Evolutionary conservation across 2,329 filamentous ascomycete genomes (phyloP).

Genomic region (Pseudogymnoascus sp.): DNA sequence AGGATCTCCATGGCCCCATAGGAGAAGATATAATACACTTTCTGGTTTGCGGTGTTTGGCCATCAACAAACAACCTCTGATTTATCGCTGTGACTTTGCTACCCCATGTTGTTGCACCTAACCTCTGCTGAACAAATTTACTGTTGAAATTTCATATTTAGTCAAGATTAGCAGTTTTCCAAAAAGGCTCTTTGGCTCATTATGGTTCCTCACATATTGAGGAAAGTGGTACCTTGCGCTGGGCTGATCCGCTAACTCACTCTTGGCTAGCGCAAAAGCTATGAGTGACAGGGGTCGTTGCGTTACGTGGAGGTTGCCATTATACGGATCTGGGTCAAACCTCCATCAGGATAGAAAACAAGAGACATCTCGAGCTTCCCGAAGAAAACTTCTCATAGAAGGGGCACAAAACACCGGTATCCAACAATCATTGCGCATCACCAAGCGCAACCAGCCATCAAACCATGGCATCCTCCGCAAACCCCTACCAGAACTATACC

Average conservation of each 20-base stretch:
- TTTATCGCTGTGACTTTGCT: neutral
- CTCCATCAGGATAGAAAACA: neutral
- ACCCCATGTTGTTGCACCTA: neutral
- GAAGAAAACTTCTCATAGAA: neutral
- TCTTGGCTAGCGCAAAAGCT: neutral
- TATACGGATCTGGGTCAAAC: neutral
- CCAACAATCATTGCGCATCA: neutral
- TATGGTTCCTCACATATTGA: neutral
- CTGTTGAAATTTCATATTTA: neutral
- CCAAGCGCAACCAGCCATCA: neutral
- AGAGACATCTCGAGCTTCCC: neutral
- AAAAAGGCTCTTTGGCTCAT: neutral
- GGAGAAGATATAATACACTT: neutral
- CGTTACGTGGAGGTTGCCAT: conserved; percentile 7
- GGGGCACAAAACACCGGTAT: neutral
- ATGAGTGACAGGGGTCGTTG: conserved; percentile 2
- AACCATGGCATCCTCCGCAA: conserved; percentile 32
- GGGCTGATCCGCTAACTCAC: neutral
- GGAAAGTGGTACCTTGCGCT: neutral
- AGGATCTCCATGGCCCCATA: neutral
- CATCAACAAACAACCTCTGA: neutral
- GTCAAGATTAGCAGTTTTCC: neutral
- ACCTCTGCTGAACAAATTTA: neutral
- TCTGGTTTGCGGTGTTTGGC: neutral
- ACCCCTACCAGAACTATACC: conserved; percentile 51